phyloP scores from a whole-genome alignment of 1,284 basidiomycete genomes.

The Thecaphora frezii region DNA sequence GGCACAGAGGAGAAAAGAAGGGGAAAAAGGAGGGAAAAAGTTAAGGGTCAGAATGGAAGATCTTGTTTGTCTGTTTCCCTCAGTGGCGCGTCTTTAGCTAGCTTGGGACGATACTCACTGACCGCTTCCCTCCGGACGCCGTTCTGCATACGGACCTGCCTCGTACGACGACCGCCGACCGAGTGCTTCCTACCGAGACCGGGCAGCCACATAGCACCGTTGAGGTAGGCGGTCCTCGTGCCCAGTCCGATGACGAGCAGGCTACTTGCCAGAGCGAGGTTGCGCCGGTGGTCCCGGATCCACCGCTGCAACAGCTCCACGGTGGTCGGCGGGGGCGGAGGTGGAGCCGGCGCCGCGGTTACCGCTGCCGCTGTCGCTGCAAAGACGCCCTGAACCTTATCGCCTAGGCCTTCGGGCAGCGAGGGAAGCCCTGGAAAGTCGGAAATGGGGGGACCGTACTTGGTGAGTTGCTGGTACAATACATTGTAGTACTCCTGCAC shows the following conservation, averaged over 20 bases:
- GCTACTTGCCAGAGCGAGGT: constrained; percentile 17
- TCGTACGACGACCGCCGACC: constrained; percentile 13
- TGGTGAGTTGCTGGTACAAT: constrained; percentile 43
- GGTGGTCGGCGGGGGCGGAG: constrained; percentile 33
- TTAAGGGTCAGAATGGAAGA: not conserved
- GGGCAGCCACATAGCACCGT: constrained; percentile 22
- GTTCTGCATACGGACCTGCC: constrained; percentile 29
- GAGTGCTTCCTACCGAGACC: constrained; percentile 26
- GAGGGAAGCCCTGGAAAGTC: constrained; percentile 32
- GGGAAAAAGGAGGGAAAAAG: not conserved
- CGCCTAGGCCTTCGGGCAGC: constrained; percentile 19
- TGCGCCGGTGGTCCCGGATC: constrained; percentile 13
- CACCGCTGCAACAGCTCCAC: constrained; percentile 14
- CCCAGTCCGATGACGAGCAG: constrained; percentile 28
- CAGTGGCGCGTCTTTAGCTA: not conserved
- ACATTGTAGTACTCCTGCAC: constrained; percentile 41
- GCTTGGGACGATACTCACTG: constrained; percentile 8
- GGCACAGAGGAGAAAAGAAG: not conserved
- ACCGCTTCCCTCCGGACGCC: constrained; percentile 45
- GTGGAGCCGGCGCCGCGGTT: constrained; percentile 15
- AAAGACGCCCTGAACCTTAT: constrained; percentile 22
- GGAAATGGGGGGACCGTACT: constrained; percentile 38
- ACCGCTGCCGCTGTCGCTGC: constrained; percentile 12
- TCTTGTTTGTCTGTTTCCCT: not conserved
- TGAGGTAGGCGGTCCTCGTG: constrained; percentile 25